Percentiles rank a stretch among this genome's conserved stretches.
Conservation (phyloP, 371 early-diverging fungal genomes). For the Apophysomyces ossiformis region DNA sequence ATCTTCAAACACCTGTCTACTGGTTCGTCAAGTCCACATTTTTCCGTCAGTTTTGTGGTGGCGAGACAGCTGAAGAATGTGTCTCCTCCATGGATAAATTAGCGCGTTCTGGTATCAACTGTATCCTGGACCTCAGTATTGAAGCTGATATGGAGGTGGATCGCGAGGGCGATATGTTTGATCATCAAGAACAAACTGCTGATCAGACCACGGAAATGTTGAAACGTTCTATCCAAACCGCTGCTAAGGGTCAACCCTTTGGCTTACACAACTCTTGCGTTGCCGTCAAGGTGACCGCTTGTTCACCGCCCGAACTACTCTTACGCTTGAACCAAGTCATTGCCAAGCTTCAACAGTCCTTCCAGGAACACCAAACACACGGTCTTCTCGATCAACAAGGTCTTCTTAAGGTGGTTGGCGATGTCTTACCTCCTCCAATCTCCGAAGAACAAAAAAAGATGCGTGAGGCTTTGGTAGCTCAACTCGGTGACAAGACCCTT, state of each 20-base stretch:
- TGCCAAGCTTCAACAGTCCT: constrained; percentile 39
- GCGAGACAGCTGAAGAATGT: constrained; percentile 84
- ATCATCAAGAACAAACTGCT: constrained; percentile 37
- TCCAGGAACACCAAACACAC: constrained; percentile 37
- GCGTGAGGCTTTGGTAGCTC: constrained; percentile 27
- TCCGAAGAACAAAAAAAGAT: constrained; percentile 22
- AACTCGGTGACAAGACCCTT: constrained; percentile 20
- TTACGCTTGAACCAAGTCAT: constrained; percentile 70
- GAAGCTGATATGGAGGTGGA: constrained; percentile 82
- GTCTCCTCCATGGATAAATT: constrained; percentile 75
- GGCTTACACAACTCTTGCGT: constrained; percentile 57
- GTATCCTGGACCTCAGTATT: constrained; percentile 84
- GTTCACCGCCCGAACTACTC: constrained; percentile 77
- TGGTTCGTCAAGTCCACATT: constrained; percentile 83
- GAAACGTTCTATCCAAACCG: constrained; percentile 66
- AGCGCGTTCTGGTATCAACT: constrained; percentile 70
- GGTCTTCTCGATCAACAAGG: constrained; percentile 35
- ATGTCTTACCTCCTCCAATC: constrained; percentile 30
- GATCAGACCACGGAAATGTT: constrained; percentile 64
- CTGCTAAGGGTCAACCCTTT: constrained; percentile 26
- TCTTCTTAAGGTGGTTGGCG: constrained; percentile 27
- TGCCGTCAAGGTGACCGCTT: constrained; percentile 91
- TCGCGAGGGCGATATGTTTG: constrained; percentile 49
- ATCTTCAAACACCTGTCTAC: constrained; percentile 62
- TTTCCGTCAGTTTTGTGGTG: constrained; percentile 90